These are phyloP conservation scores for Leccinellum rugosiceps DNA, from an alignment of 768 basidiomycete species.

Conservation along the genomic window DNA sequence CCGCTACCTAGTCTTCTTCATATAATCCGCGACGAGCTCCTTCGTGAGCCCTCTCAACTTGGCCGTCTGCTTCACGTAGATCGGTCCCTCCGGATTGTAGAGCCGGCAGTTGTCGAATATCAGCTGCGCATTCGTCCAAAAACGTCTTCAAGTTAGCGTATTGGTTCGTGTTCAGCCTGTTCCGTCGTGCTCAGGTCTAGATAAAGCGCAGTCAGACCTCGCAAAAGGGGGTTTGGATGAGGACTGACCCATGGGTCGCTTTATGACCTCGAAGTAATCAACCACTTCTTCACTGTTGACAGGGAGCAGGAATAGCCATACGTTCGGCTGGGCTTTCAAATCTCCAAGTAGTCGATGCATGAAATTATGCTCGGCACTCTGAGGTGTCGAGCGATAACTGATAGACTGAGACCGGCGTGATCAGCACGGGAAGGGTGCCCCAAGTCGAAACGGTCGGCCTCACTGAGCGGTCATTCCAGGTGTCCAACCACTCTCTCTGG, in stretches of 20 bases:
- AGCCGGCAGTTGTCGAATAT: constrained; percentile 86
- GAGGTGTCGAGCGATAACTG: constrained; percentile 41
- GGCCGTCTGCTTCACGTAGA: constrained; percentile 82
- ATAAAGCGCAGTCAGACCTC: not conserved
- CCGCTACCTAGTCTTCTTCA: constrained; percentile 16
- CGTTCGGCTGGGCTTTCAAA: constrained; percentile 68
- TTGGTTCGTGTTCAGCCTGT: constrained; percentile 80
- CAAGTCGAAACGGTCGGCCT: constrained; percentile 23
- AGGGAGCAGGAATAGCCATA: constrained; percentile 87
- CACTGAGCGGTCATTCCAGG: constrained; percentile 74
- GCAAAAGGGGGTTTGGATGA: not conserved
- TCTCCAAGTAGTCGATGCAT: constrained; percentile 81
- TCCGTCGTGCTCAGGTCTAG: constrained; percentile 86
- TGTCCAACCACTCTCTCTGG: constrained; percentile 89
- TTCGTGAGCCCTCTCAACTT: constrained; percentile 78
- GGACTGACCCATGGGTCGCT: constrained; percentile 85
- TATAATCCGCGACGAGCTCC: constrained; percentile 40
- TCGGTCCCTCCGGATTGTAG: constrained; percentile 80
- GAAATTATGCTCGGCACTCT: constrained; percentile 55
- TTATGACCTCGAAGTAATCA: constrained; percentile 90
- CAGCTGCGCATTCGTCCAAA: constrained; percentile 72
- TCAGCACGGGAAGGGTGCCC: not conserved
- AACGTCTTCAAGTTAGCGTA: constrained; percentile 76
- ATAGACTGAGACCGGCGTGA: not conserved
- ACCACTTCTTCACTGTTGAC: constrained; percentile 76